phyloP scores from a whole-genome alignment of 352 stramenopile genomes.

The Phytophthora sp. region DNA sequence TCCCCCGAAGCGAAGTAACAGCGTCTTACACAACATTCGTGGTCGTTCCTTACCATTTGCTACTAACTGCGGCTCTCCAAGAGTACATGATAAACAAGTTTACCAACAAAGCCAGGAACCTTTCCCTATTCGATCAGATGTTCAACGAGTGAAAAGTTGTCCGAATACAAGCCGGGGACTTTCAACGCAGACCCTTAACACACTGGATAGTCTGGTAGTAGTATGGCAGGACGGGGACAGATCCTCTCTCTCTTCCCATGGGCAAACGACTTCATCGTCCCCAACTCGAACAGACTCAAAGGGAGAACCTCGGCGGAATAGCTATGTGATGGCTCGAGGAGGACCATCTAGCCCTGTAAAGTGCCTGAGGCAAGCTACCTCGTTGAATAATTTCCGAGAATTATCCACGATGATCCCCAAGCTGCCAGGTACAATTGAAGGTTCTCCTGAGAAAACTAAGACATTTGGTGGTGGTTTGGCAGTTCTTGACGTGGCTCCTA shows the following conservation, averaged over 20 bases:
- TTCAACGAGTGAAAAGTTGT: slow-evolving; percentile 19
- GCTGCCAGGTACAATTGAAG: slow-evolving; percentile 4
- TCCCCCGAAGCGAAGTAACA: slow-evolving; percentile 20
- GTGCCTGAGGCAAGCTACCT: background rate
- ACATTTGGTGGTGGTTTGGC: background rate
- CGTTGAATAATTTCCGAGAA: slow-evolving; percentile 7
- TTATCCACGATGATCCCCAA: slow-evolving; percentile 1
- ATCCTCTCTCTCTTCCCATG: slow-evolving; percentile 6
- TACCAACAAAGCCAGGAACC: background rate
- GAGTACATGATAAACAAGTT: background rate
- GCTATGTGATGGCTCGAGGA: slow-evolving; percentile 23
- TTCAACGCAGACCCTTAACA: background rate
- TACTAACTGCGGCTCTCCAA: background rate
- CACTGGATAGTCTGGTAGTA: slow-evolving; percentile 20
- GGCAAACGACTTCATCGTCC: background rate
- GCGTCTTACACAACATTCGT: slow-evolving; percentile 29
- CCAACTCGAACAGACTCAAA: slow-evolving; percentile 4
- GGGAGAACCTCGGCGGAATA: slow-evolving; percentile 11
- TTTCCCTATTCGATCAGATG: background rate
- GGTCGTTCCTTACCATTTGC: slow-evolving; percentile 5
- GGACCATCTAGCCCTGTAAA: background rate
- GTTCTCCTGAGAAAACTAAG: slow-evolving; percentile 17
- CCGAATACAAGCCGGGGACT: slow-evolving; percentile 19
- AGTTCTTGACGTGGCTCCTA: background rate
- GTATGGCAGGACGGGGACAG: slow-evolving; percentile 14